These are phyloP conservation scores for Scedosporium minutisporum DNA, from an alignment of 2,329 filamentous ascomycete species.

Conservation along the genomic window DNA sequence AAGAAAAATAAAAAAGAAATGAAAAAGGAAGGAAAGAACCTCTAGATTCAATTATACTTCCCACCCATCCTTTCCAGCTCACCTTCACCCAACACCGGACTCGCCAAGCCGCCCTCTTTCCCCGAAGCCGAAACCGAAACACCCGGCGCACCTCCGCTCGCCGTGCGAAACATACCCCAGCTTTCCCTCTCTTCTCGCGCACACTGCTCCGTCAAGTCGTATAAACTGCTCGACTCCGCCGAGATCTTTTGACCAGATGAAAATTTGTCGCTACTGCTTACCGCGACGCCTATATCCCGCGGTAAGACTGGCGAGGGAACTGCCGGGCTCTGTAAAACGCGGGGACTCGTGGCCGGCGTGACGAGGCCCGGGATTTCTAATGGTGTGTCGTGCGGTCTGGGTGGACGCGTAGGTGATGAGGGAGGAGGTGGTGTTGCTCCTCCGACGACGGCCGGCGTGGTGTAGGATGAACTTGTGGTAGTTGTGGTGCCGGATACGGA, in stretches of 20 bases:
- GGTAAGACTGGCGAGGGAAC: neutral
- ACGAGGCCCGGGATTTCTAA: conserved; percentile 26
- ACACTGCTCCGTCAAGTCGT: conserved; percentile 21
- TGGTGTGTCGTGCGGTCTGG: conserved; percentile 23
- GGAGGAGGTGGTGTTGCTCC: conserved; percentile 12
- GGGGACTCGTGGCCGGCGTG: conserved; percentile 11
- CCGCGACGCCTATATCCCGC: conserved; percentile 9
- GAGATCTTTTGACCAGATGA: conserved; percentile 11
- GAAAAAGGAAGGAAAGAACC: neutral
- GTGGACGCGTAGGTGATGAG: conserved; percentile 22
- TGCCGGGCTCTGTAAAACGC: neutral
- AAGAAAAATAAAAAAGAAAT: neutral
- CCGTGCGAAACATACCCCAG: conserved; percentile 22
- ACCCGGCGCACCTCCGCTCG: conserved; percentile 8
- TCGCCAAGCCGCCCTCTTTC: conserved; percentile 6
- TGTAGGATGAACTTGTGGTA: neutral
- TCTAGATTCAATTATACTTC: conserved; percentile 12
- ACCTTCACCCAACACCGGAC: conserved; percentile 13
- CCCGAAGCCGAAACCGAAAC: neutral
- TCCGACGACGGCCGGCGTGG: neutral
- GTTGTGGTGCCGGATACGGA: neutral
- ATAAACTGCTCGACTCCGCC: conserved; percentile 18
- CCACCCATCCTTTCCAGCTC: conserved; percentile 20
- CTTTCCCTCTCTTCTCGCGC: conserved; percentile 20
- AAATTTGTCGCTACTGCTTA: conserved; percentile 10